Conservation (phyloP, 306 rosid genomes). For the Rubus idaeus region DNA sequence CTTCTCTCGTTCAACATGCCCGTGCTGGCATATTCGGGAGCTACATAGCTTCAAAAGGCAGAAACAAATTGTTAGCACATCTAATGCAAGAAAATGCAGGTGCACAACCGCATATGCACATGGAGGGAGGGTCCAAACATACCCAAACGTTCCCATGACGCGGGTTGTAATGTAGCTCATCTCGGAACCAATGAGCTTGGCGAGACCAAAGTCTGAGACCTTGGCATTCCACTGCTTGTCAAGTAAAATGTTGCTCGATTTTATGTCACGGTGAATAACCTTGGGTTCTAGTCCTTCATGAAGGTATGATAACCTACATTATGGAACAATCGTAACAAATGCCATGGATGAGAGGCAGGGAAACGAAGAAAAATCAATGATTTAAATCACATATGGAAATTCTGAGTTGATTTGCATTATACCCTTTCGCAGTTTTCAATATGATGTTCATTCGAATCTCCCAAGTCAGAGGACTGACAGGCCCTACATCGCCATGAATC, state of each 20-base stretch:
- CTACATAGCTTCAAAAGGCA: slow-evolving; percentile 67
- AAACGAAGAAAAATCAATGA: background rate
- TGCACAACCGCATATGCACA: background rate
- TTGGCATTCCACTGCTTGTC: slow-evolving; percentile 88
- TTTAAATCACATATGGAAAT: background rate
- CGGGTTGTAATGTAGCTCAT: slow-evolving; percentile 82
- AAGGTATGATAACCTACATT: slow-evolving; percentile 67
- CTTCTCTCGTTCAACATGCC: slow-evolving; percentile 93
- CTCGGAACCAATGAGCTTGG: slow-evolving; percentile 81
- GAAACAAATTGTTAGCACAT: background rate
- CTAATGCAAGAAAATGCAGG: background rate
- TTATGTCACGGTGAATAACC: slow-evolving; percentile 89
- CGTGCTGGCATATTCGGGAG: slow-evolving; percentile 92
- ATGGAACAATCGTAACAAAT: slow-evolving; percentile 8
- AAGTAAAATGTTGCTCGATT: slow-evolving; percentile 83
- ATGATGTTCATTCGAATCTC: slow-evolving; percentile 78
- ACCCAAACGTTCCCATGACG: slow-evolving; percentile 97
- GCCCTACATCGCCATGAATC: slow-evolving; percentile 89
- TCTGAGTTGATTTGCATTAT: slow-evolving; percentile 14
- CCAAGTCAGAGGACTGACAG: slow-evolving; percentile 83
- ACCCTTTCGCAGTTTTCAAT: slow-evolving; percentile 86
- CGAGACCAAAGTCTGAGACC: slow-evolving; percentile 95
- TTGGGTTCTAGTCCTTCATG: slow-evolving; percentile 94
- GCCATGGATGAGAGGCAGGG: slow-evolving; percentile 2
- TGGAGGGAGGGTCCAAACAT: slow-evolving; percentile 18